A percentile compares a stretch with the other conserved stretches of the same genome.
phyloP scores from a whole-genome alignment of 441 rosid species.

The Corymbia citriodora region DNA sequence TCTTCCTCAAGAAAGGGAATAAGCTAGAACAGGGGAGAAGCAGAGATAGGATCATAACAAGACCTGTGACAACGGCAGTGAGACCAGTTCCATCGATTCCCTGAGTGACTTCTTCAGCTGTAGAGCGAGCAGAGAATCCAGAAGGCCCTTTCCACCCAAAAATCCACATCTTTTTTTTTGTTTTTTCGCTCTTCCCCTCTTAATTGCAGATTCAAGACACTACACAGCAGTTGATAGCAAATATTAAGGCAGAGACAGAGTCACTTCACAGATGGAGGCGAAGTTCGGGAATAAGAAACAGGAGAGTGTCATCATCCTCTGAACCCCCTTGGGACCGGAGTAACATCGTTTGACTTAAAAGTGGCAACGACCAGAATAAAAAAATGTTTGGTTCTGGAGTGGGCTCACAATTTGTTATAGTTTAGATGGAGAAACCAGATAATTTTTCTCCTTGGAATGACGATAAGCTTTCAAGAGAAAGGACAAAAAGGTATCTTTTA shows the following conservation, averaged over 20 bases:
- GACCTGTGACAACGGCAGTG: slow-evolving; percentile 58
- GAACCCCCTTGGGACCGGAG: neutral
- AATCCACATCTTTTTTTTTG: slow-evolving; percentile 26
- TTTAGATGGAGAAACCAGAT: neutral
- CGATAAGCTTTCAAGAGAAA: neutral
- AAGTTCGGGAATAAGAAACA: neutral
- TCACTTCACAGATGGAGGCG: neutral
- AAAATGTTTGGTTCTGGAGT: neutral
- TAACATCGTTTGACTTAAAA: neutral
- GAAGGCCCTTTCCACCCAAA: slow-evolving; percentile 53
- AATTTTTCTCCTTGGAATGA: neutral
- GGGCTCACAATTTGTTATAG: neutral
- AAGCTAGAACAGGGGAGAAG: neutral
- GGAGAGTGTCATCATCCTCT: neutral
- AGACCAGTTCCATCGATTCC: slow-evolving; percentile 55
- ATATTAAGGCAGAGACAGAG: neutral
- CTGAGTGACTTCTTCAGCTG: slow-evolving; percentile 53
- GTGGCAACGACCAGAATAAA: neutral
- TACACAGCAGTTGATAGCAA: neutral
- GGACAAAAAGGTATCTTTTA: neutral
- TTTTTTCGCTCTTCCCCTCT: neutral
- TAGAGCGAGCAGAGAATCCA: slow-evolving; percentile 53
- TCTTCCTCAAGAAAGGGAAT: neutral
- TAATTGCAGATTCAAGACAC: neutral
- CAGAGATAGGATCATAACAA: neutral